Evolutionary conservation across 495 filamentous ascomycete genomes (phyloP).

Genomic region (Penicillium desertorum): DNA sequence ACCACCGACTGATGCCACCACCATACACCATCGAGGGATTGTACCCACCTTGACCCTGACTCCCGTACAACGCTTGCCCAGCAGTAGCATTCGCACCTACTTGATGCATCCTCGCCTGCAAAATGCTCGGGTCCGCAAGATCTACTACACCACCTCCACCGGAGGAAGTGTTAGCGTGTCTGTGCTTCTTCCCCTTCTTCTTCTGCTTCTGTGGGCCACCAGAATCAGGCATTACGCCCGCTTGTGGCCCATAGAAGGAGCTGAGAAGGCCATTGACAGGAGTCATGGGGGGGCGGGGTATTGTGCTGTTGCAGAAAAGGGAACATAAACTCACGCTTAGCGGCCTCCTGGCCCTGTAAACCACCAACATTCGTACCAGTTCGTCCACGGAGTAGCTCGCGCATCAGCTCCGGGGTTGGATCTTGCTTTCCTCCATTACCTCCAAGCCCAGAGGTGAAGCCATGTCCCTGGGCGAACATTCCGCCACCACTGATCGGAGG

Average conservation of each 20-base stretch:
- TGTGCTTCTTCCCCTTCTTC: conserved; percentile 99
- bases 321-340: conserved; percentile 94
- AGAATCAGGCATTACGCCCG: conserved; percentile 79
- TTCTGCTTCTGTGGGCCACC: conserved; percentile 83
- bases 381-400: conserved; percentile 68
- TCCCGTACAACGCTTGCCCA: conserved; percentile 84
- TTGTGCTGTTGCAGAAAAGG: conserved; percentile 80
- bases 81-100: conserved; percentile 62
- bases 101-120: conserved; percentile 96
- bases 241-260: conserved; percentile 86
- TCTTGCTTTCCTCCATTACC: conserved; percentile 67
- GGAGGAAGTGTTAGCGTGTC: conserved; percentile 99
- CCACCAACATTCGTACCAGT: conserved; percentile 56
- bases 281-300: conserved; percentile 84
- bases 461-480: conserved; percentile 75
- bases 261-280: conserved; percentile 81
- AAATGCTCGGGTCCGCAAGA: conserved; percentile 99
- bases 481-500: conserved; percentile 77
- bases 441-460: conserved; percentile 70
- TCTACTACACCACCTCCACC: conserved; percentile 97
- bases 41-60: conserved; percentile 99
- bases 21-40: conserved; percentile 85
- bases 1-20: conserved; percentile 71
- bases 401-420: conserved; percentile 72
- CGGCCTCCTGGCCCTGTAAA: conserved; percentile 68